Base-by-base conservation (phyloP, 169 alveolate species). In the Neospora caninum region DNA sequence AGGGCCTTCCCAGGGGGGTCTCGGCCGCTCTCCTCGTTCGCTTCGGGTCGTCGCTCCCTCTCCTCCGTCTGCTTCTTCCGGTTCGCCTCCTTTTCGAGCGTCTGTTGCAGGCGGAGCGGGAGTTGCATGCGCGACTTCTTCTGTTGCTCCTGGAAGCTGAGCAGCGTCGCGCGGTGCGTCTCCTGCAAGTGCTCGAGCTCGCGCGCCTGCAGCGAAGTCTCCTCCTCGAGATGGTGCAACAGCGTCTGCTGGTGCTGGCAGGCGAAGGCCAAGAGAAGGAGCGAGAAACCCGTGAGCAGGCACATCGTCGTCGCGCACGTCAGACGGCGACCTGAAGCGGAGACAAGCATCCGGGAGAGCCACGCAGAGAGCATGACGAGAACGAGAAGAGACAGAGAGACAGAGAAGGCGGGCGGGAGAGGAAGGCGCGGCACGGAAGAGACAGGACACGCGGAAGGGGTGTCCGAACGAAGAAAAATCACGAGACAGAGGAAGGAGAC, bases 171-270 rank as follows among this genome's bases (percentile, higher is more conserved):
- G 6, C 25, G 67, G 38, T 82, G 89, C 9, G 53, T 41, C 89
- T 82, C 89, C 16, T 6, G 53, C 29, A 82, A 36, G n/a, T 43
- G 53, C 89, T 82, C 67, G 25, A 82, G 38, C 53, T 39, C 89
- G 53, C 25, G 89, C n/a, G 18, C 43, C 53, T 43, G 69, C 18
- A 82, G 89, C 34, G 7, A 13, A 2, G n/a, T 2, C 53, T 82
- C 69, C 64, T 82, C 89, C 25, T 41, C 69, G 43, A 38, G 53
- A 13, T 29, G 67, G 41, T 41, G 89, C 89, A 82, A 36, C 27
- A 82, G 67, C 53, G 53, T 42, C 89, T 82, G 89, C 67, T 82
- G 89, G 67, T 82, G 89, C 64, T 82, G 89, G 41, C 89, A 82
- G 38, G 89, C n/a, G 41, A 82, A 82, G 41, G 89, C 89, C 34